These are phyloP conservation scores for Neovahlkampfia damariscottae DNA, from an alignment of 78 protist genomes.

Conservation along the genomic window DNA sequence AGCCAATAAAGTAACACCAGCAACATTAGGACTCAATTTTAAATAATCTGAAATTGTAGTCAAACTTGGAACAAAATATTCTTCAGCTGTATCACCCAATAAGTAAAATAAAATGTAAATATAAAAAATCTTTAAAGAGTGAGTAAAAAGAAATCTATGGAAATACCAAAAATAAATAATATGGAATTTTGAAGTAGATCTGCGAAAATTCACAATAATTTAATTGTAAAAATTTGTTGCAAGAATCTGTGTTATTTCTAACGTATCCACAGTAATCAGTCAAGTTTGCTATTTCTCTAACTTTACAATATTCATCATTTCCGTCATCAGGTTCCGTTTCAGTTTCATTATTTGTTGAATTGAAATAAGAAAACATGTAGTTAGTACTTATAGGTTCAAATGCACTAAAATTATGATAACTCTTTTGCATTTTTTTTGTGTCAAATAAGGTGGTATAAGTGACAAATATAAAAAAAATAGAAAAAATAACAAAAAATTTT, in stretches of 20 bases:
- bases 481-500: not conserved
- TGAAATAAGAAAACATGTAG: not conserved
- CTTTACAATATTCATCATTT: not conserved
- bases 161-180: not conserved
- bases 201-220: not conserved
- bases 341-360: not conserved
- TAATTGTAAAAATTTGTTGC: not conserved
- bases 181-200: not conserved
- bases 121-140: not conserved
- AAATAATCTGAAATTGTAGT: not conserved
- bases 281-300: not conserved
- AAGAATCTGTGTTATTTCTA: not conserved
- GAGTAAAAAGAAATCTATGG: not conserved
- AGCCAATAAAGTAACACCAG: slow-evolving; percentile 46
- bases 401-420: too few relatives aligned
- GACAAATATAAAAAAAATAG: not conserved
- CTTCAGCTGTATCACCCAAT: slow-evolving; percentile 4
- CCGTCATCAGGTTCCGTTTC: not conserved
- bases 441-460: not conserved
- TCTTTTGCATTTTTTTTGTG: not conserved
- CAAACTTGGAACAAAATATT: not conserved
- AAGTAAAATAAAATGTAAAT: not conserved
- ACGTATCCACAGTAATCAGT: not conserved
- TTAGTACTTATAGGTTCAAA: not conserved
- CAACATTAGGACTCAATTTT: slow-evolving; percentile 24